Base-by-base conservation (phyloP, 2,329 filamentous ascomycete species). In the Aspergillus bombycis region DNA sequence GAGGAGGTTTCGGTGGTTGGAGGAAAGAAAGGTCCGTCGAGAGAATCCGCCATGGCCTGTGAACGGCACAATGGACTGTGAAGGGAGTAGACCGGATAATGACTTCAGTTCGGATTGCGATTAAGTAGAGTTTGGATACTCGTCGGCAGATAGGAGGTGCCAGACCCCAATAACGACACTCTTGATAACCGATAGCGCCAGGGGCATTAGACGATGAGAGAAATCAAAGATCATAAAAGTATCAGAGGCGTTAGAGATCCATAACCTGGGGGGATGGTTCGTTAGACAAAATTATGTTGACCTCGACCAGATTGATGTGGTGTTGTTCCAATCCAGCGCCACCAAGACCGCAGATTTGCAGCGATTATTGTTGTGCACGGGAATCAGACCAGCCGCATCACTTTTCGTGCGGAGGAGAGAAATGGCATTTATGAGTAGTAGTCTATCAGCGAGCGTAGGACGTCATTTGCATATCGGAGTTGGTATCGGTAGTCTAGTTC, bases 21-120 rank as follows among this genome's bases (percentile, higher is more conserved):
- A 71, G 83, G 83, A 57, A 80, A 80, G 5, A 82, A 81, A 53
- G 85, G 79, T 65, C 87, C 83, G 75, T 88, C 88, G 79, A 87
- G 87, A 76, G 83, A 87, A 66, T 82, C 81, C 50, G 84, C 82
- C 64, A 71, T 70, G 64, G 62, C 62, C 62, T 12, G 21, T 14
- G 50, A 38, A 32, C n/a, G 43, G 7, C 5, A 36, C 34, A n/a
- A 53, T 32, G 59, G 23, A 57, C 21, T 28, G 48, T 11, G 55
- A 45, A 21, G 38, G 19, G 43, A 53, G 21, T 6, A 21, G 43
- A 46, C 11, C n/a, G 43, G 11, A 36, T 32, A 38, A 38, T 53
- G 26, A 30, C 30, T 52, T 28, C 21, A 32, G 26, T 46, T 16
- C 43, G 32, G 52, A 60, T 45, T 48, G 50, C 45, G 23, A 48